phyloP scores from a whole-genome alignment of 1,284 basidiomycete species.

The Mycosarcoma maydis region DNA sequence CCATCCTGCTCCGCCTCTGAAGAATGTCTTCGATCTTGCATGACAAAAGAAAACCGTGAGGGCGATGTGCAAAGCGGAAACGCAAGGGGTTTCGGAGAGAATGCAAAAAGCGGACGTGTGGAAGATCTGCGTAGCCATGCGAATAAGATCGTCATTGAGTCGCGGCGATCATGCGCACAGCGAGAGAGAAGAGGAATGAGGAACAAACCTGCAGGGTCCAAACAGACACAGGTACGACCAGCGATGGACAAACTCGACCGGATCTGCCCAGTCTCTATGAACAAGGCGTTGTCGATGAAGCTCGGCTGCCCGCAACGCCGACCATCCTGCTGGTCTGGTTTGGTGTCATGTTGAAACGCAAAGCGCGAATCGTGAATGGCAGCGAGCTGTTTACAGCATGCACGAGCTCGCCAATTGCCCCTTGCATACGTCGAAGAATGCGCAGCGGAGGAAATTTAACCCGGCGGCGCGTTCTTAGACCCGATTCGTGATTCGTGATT shows the following conservation, averaged over 20 bases:
- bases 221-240: not conserved
- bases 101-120: constrained; percentile 1
- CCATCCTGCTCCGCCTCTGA: not conserved
- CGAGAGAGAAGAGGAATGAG: not conserved
- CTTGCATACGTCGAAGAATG: constrained; percentile 52
- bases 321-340: too few species aligned
- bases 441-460: constrained; percentile 8
- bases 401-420: constrained; percentile 9
- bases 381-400: constrained; percentile 5
- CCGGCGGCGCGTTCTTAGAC: constrained; percentile 1
- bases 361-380: not conserved
- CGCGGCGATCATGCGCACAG: not conserved
- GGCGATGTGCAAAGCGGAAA: constrained; percentile 2
- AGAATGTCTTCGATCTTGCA: constrained; percentile 2
- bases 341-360: too few species aligned
- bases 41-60: too few species aligned
- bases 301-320: too few species aligned
- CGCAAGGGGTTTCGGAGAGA: constrained; percentile 24
- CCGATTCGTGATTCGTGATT: not conserved
- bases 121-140: constrained; percentile 5
- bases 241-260: not conserved
- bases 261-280: too few species aligned
- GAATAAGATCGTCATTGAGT: not conserved
- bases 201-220: constrained; percentile 18
- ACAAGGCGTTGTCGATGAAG: too few species aligned